Percentiles rank a stretch among this genome's conserved stretches.
Evolutionary conservation across 306 rosid species (phyloP).

Genomic region (Glycine latifolia): DNA sequence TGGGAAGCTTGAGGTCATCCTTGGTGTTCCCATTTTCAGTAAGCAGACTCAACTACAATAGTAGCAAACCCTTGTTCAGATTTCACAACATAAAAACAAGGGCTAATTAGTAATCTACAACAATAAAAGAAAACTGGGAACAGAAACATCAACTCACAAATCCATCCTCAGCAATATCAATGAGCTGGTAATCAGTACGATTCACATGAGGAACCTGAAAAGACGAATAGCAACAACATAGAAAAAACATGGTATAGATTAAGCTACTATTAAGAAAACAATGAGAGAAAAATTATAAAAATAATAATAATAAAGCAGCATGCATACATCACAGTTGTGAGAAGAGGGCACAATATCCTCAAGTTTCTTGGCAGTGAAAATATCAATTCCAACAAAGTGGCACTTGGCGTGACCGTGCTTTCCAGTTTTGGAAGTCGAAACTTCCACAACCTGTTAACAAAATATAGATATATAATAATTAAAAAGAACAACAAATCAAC

Average conservation of each 20-base stretch:
- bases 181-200: constrained; percentile 68
- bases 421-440: constrained; percentile 54
- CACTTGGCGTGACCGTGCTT: constrained; percentile 65
- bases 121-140: neutral
- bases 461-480: neutral
- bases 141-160: constrained; percentile 57
- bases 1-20: constrained; percentile 66
- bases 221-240: neutral
- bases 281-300: neutral
- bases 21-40: constrained; percentile 77
- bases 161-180: constrained; percentile 62
- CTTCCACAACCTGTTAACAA: constrained; percentile 53
- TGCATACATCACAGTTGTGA: constrained; percentile 75
- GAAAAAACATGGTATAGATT: neutral
- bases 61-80: neutral
- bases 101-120: neutral
- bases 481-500: neutral
- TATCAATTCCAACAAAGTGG: constrained; percentile 82
- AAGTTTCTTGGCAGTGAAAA: constrained; percentile 70
- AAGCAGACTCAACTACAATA: constrained; percentile 57
- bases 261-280: neutral
- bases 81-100: constrained; percentile 11
- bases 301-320: neutral
- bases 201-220: constrained; percentile 77
- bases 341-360: constrained; percentile 85